Percentiles rank a stretch among this genome's conserved stretches.
phyloP scores from a whole-genome alignment of 805 yeast genomes.

The Candida morakotiae region DNA sequence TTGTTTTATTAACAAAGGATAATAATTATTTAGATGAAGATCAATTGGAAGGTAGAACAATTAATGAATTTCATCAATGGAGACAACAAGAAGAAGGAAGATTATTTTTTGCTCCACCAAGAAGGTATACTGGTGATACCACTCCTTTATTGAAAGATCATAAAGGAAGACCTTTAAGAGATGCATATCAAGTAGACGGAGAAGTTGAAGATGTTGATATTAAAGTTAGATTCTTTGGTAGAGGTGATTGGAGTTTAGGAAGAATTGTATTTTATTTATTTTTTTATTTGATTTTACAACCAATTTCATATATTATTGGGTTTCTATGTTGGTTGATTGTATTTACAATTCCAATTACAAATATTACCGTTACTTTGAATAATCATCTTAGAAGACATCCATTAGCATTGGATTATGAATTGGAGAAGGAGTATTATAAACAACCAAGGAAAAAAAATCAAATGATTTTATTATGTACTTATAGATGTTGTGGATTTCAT shows the following conservation, averaged over 20 bases:
- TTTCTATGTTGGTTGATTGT: conserved; percentile 75
- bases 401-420: conserved; percentile 72
- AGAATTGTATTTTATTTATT: conserved; percentile 70
- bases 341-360: conserved; percentile 91
- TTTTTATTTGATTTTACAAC: conserved; percentile 68
- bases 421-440: conserved; percentile 48
- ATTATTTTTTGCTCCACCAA: conserved; percentile 73
- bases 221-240: conserved; percentile 69
- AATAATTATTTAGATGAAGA: conserved; percentile 83
- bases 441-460: conserved; percentile 42
- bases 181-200: conserved; percentile 27
- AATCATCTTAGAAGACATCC: conserved; percentile 88
- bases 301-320: conserved; percentile 54
- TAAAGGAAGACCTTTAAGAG: conserved; percentile 36
- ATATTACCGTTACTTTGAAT: conserved; percentile 62
- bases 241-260: conserved; percentile 89
- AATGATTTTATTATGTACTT: conserved; percentile 78
- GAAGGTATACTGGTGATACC: conserved; percentile 30
- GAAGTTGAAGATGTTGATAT: conserved; percentile 23
- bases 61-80: conserved; percentile 87
- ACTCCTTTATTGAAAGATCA: conserved; percentile 40
- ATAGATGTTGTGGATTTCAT: conserved; percentile 86
- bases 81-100: conserved; percentile 72
- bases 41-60: conserved; percentile 79
- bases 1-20: conserved; percentile 73